Conservation (phyloP, 2,329 filamentous ascomycete genomes). For the Pleoardoris graminearum region DNA sequence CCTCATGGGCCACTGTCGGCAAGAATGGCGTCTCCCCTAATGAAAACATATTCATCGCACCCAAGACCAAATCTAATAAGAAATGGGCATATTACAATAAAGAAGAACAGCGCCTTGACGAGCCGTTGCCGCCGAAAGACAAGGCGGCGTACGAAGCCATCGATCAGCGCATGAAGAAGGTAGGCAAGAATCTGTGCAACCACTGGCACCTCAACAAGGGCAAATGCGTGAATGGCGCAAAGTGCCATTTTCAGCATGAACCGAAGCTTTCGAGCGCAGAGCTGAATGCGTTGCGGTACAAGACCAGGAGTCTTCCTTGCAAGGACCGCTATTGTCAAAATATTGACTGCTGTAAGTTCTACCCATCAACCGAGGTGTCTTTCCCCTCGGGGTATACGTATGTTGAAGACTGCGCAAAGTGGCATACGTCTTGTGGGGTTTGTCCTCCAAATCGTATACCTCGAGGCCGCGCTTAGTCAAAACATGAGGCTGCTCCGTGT, state of each 20-base stretch:
- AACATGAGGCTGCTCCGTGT: too few relatives aligned
- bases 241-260: conserved; percentile 50
- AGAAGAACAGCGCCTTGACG: conserved; percentile 49
- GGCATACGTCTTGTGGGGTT: too few relatives aligned
- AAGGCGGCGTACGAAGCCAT: conserved; percentile 27
- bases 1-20: conserved; percentile 49
- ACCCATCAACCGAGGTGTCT: too few relatives aligned
- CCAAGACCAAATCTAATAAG: conserved; percentile 31
- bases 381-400: too few relatives aligned
- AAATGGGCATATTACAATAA: conserved; percentile 49
- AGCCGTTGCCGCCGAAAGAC: conserved; percentile 41
- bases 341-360: conserved; percentile 46
- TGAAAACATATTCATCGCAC: conserved; percentile 47
- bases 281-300: conserved; percentile 47
- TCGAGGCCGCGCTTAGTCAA: too few relatives aligned
- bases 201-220: conserved; percentile 41
- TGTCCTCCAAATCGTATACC: too few relatives aligned
- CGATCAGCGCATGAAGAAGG: conserved; percentile 36
- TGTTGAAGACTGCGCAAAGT: too few relatives aligned
- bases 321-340: conserved; percentile 46
- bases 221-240: conserved; percentile 45
- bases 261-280: conserved; percentile 45
- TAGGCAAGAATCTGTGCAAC: conserved; percentile 41
- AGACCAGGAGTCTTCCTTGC: conserved; percentile 48
- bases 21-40: conserved; percentile 34